Evolutionary conservation across 257 asterid species (phyloP), one percentile per base, ranked within the genome.

Genomic region (Misopates orontium): DNA sequence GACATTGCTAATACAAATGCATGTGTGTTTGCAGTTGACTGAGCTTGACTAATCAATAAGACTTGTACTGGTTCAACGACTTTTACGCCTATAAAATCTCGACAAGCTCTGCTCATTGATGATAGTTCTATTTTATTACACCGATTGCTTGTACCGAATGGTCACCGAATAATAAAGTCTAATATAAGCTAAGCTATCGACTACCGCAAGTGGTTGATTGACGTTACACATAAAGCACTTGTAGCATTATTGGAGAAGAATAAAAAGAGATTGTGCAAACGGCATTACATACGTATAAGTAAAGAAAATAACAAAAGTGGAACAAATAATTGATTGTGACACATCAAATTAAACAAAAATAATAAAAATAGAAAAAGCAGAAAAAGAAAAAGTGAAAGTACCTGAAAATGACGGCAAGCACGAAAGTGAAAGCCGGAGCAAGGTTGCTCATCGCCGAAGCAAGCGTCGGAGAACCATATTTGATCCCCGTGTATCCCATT

Each of bases 371-470:
- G 24, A 55, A 55, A 11, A n/a, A 11, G 19, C 4, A 20, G 11
- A 36, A 24, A 47, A 14, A 62, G 51, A 23, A 3, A 20, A 15
- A 40, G 36, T 50, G 45, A 31, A 58, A 32, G 55, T 39, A 84
- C 89, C 90, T 75, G 89, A 79, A 84, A 64, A 80, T 71, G 78
- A 84, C 25, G 42, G 95, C 95, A 2, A 87, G 89, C 28, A 79
- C 71, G 73, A 89, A 89, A 56, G 96, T 89, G 55, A 86, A 85
- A 10, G 96, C 96, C 64, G 96, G 97, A 47, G 84, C 77, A 1
- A 90, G 84, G 65, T 87, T 90, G 83, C 97, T 85, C 80, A 90
- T 83, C 72, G 95, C 95, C 18, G 91, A 90, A 48, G 95, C 93
- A 14, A 87, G 89, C 58, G 96, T 89, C 36, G 96, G 96, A 56